A percentile compares a stretch with the other conserved stretches of the same genome.
Conservation (phyloP, 2,329 filamentous ascomycete species). For the Xylaria sp. region DNA sequence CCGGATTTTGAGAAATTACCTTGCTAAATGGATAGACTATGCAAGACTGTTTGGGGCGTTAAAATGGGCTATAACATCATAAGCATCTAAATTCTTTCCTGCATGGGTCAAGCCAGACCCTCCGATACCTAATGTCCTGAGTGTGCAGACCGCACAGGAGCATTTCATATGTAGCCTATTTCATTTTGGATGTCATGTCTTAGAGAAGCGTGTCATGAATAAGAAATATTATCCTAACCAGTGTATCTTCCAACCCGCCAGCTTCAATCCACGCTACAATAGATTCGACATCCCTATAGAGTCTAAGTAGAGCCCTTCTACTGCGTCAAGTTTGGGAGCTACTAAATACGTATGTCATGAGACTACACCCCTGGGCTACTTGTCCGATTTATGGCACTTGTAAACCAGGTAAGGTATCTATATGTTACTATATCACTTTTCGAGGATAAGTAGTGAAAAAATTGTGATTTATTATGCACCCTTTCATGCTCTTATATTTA, state of each 20-base stretch:
- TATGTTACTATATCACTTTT: not conserved
- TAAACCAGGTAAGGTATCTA: not conserved
- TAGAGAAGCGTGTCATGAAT: no score
- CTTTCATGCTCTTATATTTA: slow-evolving; percentile 14
- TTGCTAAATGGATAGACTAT: no score
- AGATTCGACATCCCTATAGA: no score
- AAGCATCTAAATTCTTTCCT: not conserved
- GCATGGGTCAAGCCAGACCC: not conserved
- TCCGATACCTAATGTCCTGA: not conserved
- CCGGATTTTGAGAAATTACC: no score
- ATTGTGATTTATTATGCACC: slow-evolving; percentile 3
- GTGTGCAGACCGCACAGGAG: not conserved
- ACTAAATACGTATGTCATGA: not conserved
- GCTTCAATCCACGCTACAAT: no score
- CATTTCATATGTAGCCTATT: not conserved
- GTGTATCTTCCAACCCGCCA: no score
- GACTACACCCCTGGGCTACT: not conserved
- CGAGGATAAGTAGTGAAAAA: not conserved
- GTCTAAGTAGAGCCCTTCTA: not conserved
- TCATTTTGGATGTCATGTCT: not conserved
- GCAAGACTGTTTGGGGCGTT: no score
- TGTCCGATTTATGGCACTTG: not conserved
- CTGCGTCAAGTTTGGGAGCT: not conserved
- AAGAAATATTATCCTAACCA: no score
- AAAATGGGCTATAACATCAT: no score